phyloP scores from a whole-genome alignment of 371 early-diverging fungal species.

The Mycotypha africana region DNA sequence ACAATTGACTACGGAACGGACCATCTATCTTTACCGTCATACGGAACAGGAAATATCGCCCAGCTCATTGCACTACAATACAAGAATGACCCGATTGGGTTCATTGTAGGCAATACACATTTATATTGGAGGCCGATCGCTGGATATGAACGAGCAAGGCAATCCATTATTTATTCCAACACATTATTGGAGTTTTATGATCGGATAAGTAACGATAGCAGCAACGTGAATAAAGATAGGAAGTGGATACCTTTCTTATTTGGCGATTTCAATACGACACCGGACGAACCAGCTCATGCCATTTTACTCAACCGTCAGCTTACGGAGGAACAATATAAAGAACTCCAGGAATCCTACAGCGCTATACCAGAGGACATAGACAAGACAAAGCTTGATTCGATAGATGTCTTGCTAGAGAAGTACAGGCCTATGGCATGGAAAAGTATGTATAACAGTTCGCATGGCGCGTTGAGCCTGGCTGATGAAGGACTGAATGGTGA shows the following conservation, averaged over 20 bases:
- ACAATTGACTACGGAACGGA: slow-evolving; percentile 47
- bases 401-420: slow-evolving; percentile 18
- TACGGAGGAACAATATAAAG: slow-evolving; percentile 9
- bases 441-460: slow-evolving; percentile 30
- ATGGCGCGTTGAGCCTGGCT: slow-evolving; percentile 7
- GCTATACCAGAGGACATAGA: slow-evolving; percentile 6
- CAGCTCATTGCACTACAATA: slow-evolving; percentile 36
- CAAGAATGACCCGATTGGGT: slow-evolving; percentile 13
- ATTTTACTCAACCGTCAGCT: slow-evolving; percentile 14
- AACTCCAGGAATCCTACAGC: slow-evolving; percentile 10
- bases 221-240: not conserved
- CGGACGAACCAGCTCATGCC: slow-evolving; percentile 42
- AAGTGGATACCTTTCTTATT: slow-evolving; percentile 23
- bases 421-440: slow-evolving; percentile 20
- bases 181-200: slow-evolving; percentile 17
- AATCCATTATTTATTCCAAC: slow-evolving; percentile 30
- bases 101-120: slow-evolving; percentile 38
- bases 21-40: slow-evolving; percentile 32
- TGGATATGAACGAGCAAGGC: slow-evolving; percentile 52
- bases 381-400: slow-evolving; percentile 1
- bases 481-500: slow-evolving; percentile 29
- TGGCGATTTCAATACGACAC: slow-evolving; percentile 54
- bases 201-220: too few relatives aligned
- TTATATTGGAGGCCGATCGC: slow-evolving; percentile 57
- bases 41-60: slow-evolving; percentile 48